Base-by-base conservation (phyloP, 169 alveolate species). In the Fabrea salina region DNA sequence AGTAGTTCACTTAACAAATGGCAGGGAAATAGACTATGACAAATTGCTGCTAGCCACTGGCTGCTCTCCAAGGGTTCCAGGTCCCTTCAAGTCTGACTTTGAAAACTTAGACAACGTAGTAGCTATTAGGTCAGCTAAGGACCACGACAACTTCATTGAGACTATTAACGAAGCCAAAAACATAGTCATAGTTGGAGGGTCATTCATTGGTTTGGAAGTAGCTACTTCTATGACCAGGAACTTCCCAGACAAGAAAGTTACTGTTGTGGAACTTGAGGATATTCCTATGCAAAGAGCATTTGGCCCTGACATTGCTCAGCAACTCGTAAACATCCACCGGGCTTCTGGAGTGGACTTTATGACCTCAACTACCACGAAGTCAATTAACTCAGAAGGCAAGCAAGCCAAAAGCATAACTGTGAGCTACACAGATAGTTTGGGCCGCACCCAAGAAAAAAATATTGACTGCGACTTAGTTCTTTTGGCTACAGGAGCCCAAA, bases 11-110 rank as follows among this genome's bases (percentile, higher is more conserved):
- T 43, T 67, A 39, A 30, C 2, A 41, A 32, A 44, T 8, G 61
- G 61, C 4, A 32, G n/a, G 33, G 8, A 37, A 27, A 44, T 67
- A n/a, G 0, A 16, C 6, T 67, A 43, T 67, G 78, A 67, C 33
- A 67, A 67, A 67, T 30, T 67, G 7, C 16, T 67, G 16, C 11
- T 67, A 41, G 78, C 78, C 1, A 40, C 50, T 41, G 78, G 78
- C 22, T 67, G 44, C 22, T 16, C 4, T 32, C 54, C 74, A n/a
- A 61, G 74, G 49, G 30, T 37, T n/a, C 75, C 75, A 11, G 25
- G 19, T 1, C 30, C n/a, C n/a, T 2, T 16, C n/a, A 16, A 13
- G 13, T 33, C 13, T 0, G 37, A 22, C n/a, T 30, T 67, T n/a
- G 0, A 33, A 7, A 44, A 4, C 2, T 19, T 19, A 19, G 25